These are phyloP conservation scores for Hippophae tibetana DNA, from an alignment of 306 rosid species.

Conservation along the genomic window DNA sequence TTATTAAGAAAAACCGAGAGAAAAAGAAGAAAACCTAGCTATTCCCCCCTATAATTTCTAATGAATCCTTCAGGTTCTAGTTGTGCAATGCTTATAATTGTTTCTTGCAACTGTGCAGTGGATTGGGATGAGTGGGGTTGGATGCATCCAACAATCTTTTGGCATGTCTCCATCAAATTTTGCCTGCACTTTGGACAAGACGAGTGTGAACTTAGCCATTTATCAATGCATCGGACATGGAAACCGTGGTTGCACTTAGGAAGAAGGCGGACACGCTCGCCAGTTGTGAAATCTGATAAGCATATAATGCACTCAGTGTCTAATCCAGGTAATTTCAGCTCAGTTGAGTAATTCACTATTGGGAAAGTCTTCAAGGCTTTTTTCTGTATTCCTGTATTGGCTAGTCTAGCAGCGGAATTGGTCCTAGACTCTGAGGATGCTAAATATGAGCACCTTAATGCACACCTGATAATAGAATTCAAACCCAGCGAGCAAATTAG, in stretches of 20 bases:
- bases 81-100: constrained; percentile 31
- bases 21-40: constrained; percentile 1
- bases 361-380: constrained; percentile 75
- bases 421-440: constrained; percentile 20
- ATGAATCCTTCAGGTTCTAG: constrained; percentile 52
- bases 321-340: constrained; percentile 39
- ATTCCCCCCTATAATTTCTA: constrained; percentile 30
- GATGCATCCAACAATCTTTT: constrained; percentile 52
- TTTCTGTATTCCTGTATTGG: constrained; percentile 55
- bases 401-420: constrained; percentile 6
- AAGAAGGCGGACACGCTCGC: constrained; percentile 58
- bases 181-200: constrained; percentile 94
- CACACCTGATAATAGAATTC: constrained; percentile 77
- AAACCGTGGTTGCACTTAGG: constrained; percentile 87
- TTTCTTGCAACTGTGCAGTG: constrained; percentile 26
- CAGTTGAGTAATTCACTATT: constrained; percentile 39
- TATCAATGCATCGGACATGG: constrained; percentile 77
- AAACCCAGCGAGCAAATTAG: constrained; percentile 72
- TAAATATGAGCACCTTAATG: constrained; percentile 51
- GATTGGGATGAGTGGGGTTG: constrained; percentile 26
- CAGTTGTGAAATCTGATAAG: constrained; percentile 48
- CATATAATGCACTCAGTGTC: constrained; percentile 77
- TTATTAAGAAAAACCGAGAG: neutral
- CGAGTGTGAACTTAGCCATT: constrained; percentile 76
- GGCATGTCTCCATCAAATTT: constrained; percentile 63